Conservation (phyloP, 345 rosid species). For the Salix caprea region DNA sequence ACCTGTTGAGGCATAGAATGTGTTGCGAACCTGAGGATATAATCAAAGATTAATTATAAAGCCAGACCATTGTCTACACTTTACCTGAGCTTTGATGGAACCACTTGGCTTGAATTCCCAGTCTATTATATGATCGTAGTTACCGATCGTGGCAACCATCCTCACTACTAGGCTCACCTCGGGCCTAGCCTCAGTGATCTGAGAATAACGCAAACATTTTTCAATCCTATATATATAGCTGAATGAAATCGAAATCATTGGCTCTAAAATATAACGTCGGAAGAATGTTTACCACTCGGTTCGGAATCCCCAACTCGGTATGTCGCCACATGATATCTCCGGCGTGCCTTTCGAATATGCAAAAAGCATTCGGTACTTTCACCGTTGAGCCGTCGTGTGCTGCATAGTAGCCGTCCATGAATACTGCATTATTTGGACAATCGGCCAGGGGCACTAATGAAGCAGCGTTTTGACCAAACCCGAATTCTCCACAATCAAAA, state of each 20-base stretch:
- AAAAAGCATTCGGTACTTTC: constrained; percentile 28
- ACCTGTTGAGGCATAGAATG: constrained; percentile 21
- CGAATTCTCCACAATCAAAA: constrained; percentile 47
- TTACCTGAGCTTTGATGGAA: constrained; percentile 38
- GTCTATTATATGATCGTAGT: constrained; percentile 22
- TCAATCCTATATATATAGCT: background rate
- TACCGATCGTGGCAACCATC: constrained; percentile 38
- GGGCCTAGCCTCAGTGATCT: constrained; percentile 51
- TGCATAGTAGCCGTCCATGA: constrained; percentile 40
- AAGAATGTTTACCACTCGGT: background rate
- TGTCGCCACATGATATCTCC: constrained; percentile 55
- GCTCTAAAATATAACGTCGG: too few species aligned
- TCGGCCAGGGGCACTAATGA: constrained; percentile 42
- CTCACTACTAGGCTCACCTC: constrained; percentile 52
- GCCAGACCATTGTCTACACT: too few species aligned
- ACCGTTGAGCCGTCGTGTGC: constrained; percentile 40
- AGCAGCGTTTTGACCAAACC: constrained; percentile 40
- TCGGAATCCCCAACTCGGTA: constrained; percentile 25
- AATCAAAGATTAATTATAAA: too few species aligned
- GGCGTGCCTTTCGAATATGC: constrained; percentile 53
- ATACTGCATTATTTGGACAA: constrained; percentile 50
- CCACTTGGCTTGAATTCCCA: constrained; percentile 40
- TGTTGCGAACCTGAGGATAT: too few species aligned
- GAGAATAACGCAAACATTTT: background rate
- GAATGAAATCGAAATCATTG: background rate